Evolutionary conservation across 1,284 basidiomycete species (phyloP).

Genomic region (Veloporphyrellus conicus): DNA sequence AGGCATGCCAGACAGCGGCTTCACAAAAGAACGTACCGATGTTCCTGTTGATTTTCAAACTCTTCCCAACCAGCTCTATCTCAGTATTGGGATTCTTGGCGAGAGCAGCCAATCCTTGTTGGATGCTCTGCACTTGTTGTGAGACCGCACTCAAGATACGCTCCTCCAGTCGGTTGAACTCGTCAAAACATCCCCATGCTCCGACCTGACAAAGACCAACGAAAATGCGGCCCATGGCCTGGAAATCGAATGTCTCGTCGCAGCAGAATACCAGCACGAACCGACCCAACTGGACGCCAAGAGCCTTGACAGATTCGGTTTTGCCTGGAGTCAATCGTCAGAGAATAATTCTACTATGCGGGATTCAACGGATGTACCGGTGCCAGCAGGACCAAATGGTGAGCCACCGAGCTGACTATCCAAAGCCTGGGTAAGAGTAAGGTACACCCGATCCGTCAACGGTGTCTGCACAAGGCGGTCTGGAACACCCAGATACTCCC

Average conservation of each 20-base stretch:
- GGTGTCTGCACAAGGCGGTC: conserved; percentile 98
- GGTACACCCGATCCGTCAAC: conserved; percentile 94
- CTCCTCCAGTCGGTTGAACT: conserved; percentile 98
- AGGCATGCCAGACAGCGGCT: conserved; percentile 3
- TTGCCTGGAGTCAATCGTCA: conserved; percentile 57
- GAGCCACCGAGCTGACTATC: conserved; percentile 93
- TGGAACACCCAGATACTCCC: conserved; percentile 96
- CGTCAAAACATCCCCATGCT: conserved; percentile 98
- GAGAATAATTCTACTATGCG: conserved; percentile 2
- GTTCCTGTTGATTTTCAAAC: conserved; percentile 86
- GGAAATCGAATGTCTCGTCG: conserved; percentile 99
- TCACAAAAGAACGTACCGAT: conserved; percentile 56
- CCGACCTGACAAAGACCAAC: conserved; percentile 98
- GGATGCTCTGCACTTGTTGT: conserved; percentile 98
- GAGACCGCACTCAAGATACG: conserved; percentile 97
- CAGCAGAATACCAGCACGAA: conserved; percentile 99
- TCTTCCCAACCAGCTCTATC: conserved; percentile 96
- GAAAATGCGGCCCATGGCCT: conserved; percentile 99
- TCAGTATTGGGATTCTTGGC: conserved; percentile 81
- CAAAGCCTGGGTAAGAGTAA: conserved; percentile 94
- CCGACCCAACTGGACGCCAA: conserved; percentile 94
- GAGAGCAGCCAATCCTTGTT: conserved; percentile 84
- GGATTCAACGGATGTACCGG: conserved; percentile 51
- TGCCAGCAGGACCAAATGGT: conserved; percentile 98
- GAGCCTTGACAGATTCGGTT: conserved; percentile 98